These are phyloP conservation scores for Populus nigra DNA, from an alignment of 345 rosid genomes.

Conservation along the genomic window DNA sequence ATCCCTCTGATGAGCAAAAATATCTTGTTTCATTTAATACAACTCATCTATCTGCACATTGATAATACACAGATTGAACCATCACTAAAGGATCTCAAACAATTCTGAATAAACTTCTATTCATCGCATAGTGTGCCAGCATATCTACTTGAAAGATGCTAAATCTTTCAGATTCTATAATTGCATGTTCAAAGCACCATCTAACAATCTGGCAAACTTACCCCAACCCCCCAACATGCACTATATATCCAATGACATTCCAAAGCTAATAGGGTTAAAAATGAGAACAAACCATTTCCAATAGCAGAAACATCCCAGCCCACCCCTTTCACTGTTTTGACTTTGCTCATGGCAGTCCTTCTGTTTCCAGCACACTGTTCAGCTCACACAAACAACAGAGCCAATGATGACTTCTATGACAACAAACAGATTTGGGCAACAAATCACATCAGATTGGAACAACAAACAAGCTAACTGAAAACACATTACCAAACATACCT, in stretches of 20 bases:
- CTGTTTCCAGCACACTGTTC: constrained; percentile 95
- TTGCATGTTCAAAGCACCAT: too few species aligned
- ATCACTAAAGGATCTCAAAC: not conserved
- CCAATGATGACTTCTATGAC: not conserved
- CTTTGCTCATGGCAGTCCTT: constrained; percentile 95
- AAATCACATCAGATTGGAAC: not conserved
- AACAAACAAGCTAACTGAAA: not conserved
- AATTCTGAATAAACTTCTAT: not conserved
- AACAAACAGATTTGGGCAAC: not conserved
- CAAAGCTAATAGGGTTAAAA: not conserved
- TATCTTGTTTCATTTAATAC: not conserved
- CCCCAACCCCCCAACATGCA: not conserved
- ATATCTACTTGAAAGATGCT: not conserved
- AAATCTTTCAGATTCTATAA: not conserved
- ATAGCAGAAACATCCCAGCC: constrained; percentile 96
- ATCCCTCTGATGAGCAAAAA: not conserved
- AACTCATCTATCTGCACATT: not conserved
- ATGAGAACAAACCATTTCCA: constrained; percentile 67
- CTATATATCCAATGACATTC: not conserved
- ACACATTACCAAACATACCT: constrained; percentile 39
- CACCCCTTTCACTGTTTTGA: constrained; percentile 75
- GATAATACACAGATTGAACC: not conserved
- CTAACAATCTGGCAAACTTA: not conserved
- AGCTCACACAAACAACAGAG: constrained; percentile 12
- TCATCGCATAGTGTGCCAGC: not conserved